Evolutionary conservation across 441 rosid genomes (phyloP).

Genomic region (Euphorbia schlechtendalii): DNA sequence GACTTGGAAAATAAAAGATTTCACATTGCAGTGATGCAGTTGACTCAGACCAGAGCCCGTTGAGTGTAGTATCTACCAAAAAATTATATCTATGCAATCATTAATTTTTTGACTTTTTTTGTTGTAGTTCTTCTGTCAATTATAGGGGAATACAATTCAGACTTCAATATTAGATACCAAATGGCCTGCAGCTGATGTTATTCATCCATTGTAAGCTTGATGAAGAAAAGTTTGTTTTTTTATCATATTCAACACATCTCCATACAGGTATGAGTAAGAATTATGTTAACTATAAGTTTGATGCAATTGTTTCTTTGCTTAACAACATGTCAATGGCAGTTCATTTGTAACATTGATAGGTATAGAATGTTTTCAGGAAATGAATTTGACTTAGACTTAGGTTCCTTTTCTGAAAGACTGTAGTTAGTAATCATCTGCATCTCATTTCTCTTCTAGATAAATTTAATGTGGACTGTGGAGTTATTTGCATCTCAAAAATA

Average conservation of each 20-base stretch:
- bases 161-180: background rate
- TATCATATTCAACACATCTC: background rate
- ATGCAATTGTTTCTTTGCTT: no score
- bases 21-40: background rate
- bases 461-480: background rate
- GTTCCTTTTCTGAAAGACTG: background rate
- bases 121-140: background rate
- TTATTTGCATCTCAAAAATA: background rate
- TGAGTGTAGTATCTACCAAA: background rate
- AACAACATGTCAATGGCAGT: background rate
- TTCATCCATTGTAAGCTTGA: background rate
- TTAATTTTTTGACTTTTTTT: background rate
- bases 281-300: no score
- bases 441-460: background rate
- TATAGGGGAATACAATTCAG: background rate
- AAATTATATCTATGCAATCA: background rate
- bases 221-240: background rate
- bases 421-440: background rate
- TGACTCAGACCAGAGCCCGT: background rate
- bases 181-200: conserved; percentile 1
- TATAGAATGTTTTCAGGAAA: background rate
- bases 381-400: background rate
- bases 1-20: background rate
- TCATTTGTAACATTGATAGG: background rate
- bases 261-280: background rate